Conservation (phyloP, 352 stramenopile species). For the Phytophthora vignae region DNA sequence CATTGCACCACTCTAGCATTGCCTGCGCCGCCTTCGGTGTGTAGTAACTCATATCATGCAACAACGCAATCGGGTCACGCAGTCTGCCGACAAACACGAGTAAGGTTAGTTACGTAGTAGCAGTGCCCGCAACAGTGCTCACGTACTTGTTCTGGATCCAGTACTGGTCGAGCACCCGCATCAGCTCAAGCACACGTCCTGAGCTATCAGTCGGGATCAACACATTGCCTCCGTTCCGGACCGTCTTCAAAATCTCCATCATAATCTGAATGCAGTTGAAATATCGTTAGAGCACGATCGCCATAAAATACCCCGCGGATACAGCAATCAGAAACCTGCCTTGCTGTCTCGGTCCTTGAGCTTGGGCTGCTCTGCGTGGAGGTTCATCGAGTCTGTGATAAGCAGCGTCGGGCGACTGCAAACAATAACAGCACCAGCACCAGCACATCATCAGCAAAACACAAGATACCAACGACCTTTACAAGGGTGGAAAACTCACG, state of each 20-base stretch:
- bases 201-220: constrained; percentile 96
- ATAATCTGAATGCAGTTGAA: constrained; percentile 72
- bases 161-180: constrained; percentile 95
- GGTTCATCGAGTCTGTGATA: constrained; percentile 92
- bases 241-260: constrained; percentile 93
- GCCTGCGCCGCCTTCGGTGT: constrained; percentile 88
- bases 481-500: constrained; percentile 43
- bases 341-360: constrained; percentile 91
- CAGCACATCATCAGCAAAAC: constrained; percentile 4
- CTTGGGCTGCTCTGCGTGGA: constrained; percentile 86
- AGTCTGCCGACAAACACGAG: constrained; percentile 47
- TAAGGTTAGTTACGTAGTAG: constrained; percentile 8
- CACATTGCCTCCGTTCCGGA: constrained; percentile 94
- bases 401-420: constrained; percentile 82
- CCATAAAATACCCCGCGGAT: background rate
- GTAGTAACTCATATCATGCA: constrained; percentile 92
- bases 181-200: constrained; percentile 95
- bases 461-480: background rate
- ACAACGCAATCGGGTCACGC: constrained; percentile 83
- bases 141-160: constrained; percentile 95
- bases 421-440: constrained; percentile 20
- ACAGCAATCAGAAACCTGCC: constrained; percentile 15
- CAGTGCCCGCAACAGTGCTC: constrained; percentile 8
- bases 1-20: constrained; percentile 92
- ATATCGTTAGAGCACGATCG: constrained; percentile 20